These are phyloP conservation scores for Lecanicillium sp. DNA, from an alignment of 2,329 filamentous ascomycete genomes.

Conservation along the genomic window DNA sequence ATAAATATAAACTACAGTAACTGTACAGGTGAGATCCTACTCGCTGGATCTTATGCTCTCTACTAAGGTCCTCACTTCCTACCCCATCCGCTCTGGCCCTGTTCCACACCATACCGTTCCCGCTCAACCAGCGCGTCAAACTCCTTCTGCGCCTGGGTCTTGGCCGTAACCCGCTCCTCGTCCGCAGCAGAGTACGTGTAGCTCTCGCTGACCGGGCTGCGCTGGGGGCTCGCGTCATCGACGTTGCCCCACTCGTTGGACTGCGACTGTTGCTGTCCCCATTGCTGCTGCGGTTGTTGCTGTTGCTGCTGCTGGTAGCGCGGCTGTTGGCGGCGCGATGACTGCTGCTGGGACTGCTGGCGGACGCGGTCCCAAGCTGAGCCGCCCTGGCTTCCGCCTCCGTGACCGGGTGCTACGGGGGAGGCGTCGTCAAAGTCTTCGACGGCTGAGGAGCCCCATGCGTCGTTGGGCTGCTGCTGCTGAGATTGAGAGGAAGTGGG, in stretches of 20 bases:
- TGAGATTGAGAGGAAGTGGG: neutral
- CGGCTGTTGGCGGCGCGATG: slow-evolving; percentile 1
- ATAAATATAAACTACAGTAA: too few relatives aligned
- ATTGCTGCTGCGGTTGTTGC: slow-evolving; percentile 11
- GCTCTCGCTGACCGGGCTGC: slow-evolving; percentile 14
- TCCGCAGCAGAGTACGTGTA: slow-evolving; percentile 29
- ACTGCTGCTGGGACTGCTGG: slow-evolving; percentile 21
- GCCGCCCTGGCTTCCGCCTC: slow-evolving; percentile 13
- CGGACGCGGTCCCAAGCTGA: slow-evolving; percentile 40
- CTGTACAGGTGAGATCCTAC: too few relatives aligned
- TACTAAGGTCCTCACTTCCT: slow-evolving; percentile 10
- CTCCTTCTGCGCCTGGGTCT: slow-evolving; percentile 40
- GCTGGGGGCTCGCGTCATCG: slow-evolving; percentile 17
- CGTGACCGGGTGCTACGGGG: slow-evolving; percentile 27
- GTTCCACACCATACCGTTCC: slow-evolving; percentile 27
- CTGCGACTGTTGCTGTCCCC: slow-evolving; percentile 5
- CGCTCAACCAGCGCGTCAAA: slow-evolving; percentile 42
- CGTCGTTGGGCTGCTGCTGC: slow-evolving; percentile 5
- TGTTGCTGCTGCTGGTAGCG: slow-evolving; percentile 8
- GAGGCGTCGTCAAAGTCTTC: slow-evolving; percentile 34
- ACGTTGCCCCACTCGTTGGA: slow-evolving; percentile 13
- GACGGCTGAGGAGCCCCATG: slow-evolving; percentile 16
- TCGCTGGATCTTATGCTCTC: too few relatives aligned
- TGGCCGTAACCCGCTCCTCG: slow-evolving; percentile 28
- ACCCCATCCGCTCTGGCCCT: slow-evolving; percentile 18